A percentile compares a stretch with the other conserved stretches of the same genome.
phyloP scores from a whole-genome alignment of 2,329 filamentous ascomycete species.

The Xylaria sp. region DNA sequence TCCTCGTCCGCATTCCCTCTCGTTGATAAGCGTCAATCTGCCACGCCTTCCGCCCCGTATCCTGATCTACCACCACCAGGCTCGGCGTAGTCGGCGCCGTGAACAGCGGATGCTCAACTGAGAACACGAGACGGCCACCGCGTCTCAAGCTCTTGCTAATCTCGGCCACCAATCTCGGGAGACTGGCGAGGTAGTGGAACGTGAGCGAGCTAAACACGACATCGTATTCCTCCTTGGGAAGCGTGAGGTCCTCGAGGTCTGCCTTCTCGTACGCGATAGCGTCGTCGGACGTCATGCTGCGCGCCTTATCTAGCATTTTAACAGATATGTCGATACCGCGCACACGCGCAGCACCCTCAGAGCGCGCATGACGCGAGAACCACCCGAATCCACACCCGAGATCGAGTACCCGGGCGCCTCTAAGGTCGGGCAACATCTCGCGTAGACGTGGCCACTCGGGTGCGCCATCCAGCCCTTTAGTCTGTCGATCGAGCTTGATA shows the following conservation, averaged over 20 bases:
- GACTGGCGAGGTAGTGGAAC: slow-evolving; percentile 54
- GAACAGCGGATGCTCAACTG: slow-evolving; percentile 59
- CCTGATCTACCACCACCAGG: slow-evolving; percentile 47
- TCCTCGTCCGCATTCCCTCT: slow-evolving; percentile 54
- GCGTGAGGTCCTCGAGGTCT: slow-evolving; percentile 49
- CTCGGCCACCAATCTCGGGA: slow-evolving; percentile 48
- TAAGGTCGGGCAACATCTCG: slow-evolving; percentile 52
- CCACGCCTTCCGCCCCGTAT: slow-evolving; percentile 52
- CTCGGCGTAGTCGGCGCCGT: slow-evolving; percentile 53
- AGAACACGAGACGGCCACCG: slow-evolving; percentile 54
- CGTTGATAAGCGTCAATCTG: slow-evolving; percentile 54
- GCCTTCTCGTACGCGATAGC: slow-evolving; percentile 49
- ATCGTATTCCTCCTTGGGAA: slow-evolving; percentile 47
- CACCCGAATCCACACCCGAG: slow-evolving; percentile 60
- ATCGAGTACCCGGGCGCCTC: slow-evolving; percentile 52
- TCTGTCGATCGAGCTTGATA: slow-evolving; percentile 54
- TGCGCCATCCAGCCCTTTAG: slow-evolving; percentile 53
- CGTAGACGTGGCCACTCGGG: slow-evolving; percentile 58
- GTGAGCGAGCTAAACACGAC: slow-evolving; percentile 55
- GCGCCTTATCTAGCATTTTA: slow-evolving; percentile 56
- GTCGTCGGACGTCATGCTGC: slow-evolving; percentile 43
- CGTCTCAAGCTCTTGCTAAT: slow-evolving; percentile 38
- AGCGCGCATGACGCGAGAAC: slow-evolving; percentile 56
- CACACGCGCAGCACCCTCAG: slow-evolving; percentile 51
- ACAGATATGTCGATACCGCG: slow-evolving; percentile 55